These are phyloP conservation scores for Solanum infundibuliforme DNA, from an alignment of 257 asterid genomes.

Conservation along the genomic window DNA sequence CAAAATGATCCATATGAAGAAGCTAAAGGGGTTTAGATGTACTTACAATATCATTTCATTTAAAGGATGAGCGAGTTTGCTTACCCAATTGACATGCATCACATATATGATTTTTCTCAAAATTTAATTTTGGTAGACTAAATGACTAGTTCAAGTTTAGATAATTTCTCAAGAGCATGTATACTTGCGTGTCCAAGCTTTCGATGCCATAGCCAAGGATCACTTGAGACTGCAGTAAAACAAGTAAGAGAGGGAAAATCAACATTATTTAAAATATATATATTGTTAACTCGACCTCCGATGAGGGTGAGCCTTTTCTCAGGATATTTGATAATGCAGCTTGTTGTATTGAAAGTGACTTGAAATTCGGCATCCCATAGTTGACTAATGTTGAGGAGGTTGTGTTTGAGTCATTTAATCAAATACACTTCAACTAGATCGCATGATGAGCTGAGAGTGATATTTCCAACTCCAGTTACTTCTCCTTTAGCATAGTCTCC, in stretches of 20 bases:
- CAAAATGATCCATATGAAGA: neutral
- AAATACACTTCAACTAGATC: too few relatives aligned
- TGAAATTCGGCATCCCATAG: too few relatives aligned
- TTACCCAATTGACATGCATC: neutral
- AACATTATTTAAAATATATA: too few relatives aligned
- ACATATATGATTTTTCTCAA: neutral
- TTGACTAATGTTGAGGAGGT: too few relatives aligned
- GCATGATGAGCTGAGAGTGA: too few relatives aligned
- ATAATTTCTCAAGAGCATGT: neutral
- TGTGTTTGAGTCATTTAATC: too few relatives aligned
- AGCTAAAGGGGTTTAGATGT: neutral
- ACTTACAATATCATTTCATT: neutral
- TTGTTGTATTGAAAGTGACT: too few relatives aligned
- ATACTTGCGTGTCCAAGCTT: neutral
- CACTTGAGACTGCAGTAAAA: neutral
- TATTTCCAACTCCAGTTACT: too few relatives aligned
- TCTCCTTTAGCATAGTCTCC: too few relatives aligned
- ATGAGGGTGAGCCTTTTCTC: too few relatives aligned
- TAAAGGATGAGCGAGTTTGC: neutral
- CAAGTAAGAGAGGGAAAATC: neutral
- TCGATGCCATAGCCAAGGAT: neutral
- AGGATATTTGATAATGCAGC: too few relatives aligned
- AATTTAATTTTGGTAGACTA: neutral
- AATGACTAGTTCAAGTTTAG: neutral
- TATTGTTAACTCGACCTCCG: too few relatives aligned